These are phyloP conservation scores for Suhomyces yuchorum DNA, from an alignment of 1,139 yeast genomes.

Conservation along the genomic window DNA sequence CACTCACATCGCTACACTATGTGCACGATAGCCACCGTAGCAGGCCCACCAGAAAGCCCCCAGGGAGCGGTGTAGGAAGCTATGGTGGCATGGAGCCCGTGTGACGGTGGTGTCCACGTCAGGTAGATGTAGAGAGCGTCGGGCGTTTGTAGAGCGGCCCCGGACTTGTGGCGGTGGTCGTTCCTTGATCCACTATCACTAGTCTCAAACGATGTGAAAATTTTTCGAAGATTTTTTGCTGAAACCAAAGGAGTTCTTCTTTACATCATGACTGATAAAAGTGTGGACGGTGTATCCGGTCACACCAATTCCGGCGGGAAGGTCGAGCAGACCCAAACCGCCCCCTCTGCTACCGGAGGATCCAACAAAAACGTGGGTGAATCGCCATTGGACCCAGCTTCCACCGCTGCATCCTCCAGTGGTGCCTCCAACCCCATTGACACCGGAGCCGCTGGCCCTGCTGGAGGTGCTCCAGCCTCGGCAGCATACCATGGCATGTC, in stretches of 20 bases:
- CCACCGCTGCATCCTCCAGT: slow-evolving; percentile 11
- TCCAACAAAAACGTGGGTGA: slow-evolving; percentile 6
- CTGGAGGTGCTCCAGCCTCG: slow-evolving; percentile 5
- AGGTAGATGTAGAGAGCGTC: not conserved
- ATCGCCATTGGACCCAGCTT: not conserved
- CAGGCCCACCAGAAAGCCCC: not conserved
- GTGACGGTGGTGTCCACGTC: too few relatives aligned
- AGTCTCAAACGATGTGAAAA: slow-evolving; percentile 14
- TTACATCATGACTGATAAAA: slow-evolving; percentile 15
- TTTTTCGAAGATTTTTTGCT: slow-evolving; percentile 13
- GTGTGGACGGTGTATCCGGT: slow-evolving; percentile 16
- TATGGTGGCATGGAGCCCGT: too few relatives aligned
- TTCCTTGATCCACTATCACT: slow-evolving; percentile 9
- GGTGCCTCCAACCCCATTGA: slow-evolving; percentile 16
- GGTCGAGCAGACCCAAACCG: slow-evolving; percentile 6
- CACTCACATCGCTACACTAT: not conserved
- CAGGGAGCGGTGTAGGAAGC: not conserved
- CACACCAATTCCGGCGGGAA: slow-evolving; percentile 13
- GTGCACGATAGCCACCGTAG: not conserved
- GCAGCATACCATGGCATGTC: not conserved
- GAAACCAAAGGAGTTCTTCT: slow-evolving; percentile 9
- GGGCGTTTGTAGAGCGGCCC: too few relatives aligned
- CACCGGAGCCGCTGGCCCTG: slow-evolving; percentile 12
- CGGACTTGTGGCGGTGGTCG: slow-evolving; percentile 4
- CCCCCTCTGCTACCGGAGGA: slow-evolving; percentile 9